Percentiles rank a stretch among this genome's conserved stretches.
These are phyloP conservation scores for Phylloporus sp. DNA, from an alignment of 768 basidiomycete genomes.

Conservation along the genomic window DNA sequence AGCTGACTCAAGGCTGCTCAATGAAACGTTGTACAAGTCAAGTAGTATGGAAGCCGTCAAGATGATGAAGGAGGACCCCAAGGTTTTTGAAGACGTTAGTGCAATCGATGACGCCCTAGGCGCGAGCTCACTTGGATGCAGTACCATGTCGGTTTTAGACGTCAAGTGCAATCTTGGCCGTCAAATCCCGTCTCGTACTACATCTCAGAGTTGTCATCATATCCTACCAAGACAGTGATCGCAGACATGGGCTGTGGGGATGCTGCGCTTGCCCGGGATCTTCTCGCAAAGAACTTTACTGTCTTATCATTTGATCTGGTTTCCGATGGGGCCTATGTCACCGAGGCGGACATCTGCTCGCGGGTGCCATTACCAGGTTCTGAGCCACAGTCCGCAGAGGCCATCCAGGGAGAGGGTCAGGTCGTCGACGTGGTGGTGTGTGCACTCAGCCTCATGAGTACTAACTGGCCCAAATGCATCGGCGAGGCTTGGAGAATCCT, in stretches of 20 bases:
- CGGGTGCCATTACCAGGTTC: conserved; percentile 83
- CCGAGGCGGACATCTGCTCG: conserved; percentile 85
- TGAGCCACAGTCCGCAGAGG: conserved; percentile 38
- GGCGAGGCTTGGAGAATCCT: conserved; percentile 88
- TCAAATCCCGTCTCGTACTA: conserved; percentile 89
- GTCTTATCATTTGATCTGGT: conserved; percentile 81
- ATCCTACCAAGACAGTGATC: conserved; percentile 65
- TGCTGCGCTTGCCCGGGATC: conserved; percentile 73
- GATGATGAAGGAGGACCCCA: conserved; percentile 82
- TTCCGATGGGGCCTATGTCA: conserved; percentile 67
- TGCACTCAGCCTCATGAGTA: conserved; percentile 94
- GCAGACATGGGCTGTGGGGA: conserved; percentile 96
- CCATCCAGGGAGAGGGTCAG: conserved; percentile 55
- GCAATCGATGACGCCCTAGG: conserved; percentile 5
- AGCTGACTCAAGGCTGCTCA: conserved; percentile 63
- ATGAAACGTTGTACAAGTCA: conserved; percentile 89
- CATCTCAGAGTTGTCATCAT: conserved; percentile 56
- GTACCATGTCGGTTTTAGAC: conserved; percentile 92
- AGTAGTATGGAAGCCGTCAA: conserved; percentile 65
- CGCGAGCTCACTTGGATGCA: conserved; percentile 31
- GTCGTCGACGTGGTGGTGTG: conserved; percentile 90
- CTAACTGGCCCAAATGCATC: conserved; percentile 90
- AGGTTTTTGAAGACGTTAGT: conserved; percentile 75
- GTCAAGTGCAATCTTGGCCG: conserved; percentile 91
- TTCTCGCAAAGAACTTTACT: conserved; percentile 62